Percentiles rank a stretch among this genome's conserved stretches.
Evolutionary conservation across 257 asterid genomes (phyloP).

Genomic region (Solanum bukasovii): DNA sequence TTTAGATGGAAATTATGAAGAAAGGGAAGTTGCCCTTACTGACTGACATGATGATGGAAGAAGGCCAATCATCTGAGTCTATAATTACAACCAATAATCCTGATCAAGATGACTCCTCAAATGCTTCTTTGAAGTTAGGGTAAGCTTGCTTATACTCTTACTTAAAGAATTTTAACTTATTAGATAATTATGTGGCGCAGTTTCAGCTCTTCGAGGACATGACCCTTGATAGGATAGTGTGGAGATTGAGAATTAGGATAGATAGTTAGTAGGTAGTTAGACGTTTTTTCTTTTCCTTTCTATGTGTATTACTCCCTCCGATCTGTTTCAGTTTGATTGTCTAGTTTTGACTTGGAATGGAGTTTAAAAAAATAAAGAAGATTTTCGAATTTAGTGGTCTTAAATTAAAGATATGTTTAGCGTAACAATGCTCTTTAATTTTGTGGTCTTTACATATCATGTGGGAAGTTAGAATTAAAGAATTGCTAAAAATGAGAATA

Average conservation of each 20-base stretch:
- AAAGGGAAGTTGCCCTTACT: constrained; percentile 9
- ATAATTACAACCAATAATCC: constrained; percentile 10
- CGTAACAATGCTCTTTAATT: fast-evolving
- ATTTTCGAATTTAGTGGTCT: fast-evolving
- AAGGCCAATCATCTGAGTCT: constrained; percentile 33
- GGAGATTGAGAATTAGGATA: background rate
- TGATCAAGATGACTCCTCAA: constrained; percentile 23
- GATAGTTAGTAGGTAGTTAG: background rate
- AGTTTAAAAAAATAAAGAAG: background rate
- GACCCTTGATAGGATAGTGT: background rate
- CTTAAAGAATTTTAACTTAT: background rate
- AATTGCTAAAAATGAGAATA: background rate
- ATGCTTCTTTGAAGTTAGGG: constrained; percentile 31
- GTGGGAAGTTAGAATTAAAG: background rate
- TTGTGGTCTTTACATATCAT: background rate
- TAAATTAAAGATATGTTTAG: background rate
- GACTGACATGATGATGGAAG: constrained; percentile 11
- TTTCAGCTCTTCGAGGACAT: background rate
- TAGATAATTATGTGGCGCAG: background rate
- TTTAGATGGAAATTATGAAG: constrained; percentile 11
- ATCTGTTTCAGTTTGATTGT: background rate
- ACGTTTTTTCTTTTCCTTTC: background rate
- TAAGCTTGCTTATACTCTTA: background rate
- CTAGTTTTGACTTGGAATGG: background rate
- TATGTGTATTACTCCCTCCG: background rate